phyloP scores from a whole-genome alignment of 495 filamentous ascomycete species.

The Daldinia caldariorum region DNA sequence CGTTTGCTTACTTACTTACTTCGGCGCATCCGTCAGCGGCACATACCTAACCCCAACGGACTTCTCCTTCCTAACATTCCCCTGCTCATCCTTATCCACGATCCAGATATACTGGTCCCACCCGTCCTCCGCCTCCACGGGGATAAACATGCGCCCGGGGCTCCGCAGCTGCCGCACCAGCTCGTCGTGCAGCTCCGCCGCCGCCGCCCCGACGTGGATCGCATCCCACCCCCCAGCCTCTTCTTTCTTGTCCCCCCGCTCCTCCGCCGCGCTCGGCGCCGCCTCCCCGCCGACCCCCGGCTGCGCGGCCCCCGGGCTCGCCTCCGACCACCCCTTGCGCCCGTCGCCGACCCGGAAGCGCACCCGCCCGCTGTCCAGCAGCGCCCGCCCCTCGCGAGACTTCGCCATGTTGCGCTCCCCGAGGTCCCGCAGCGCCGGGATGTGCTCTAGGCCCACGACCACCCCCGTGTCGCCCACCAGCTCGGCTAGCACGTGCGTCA shows the following conservation, averaged over 20 bases:
- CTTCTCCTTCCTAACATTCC: slow-evolving; percentile 76
- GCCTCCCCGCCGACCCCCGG: slow-evolving; percentile 37
- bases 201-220: slow-evolving; percentile 95
- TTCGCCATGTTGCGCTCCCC: slow-evolving; percentile 79
- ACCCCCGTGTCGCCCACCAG: slow-evolving; percentile 70
- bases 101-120: slow-evolving; percentile 83
- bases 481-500: slow-evolving; percentile 89
- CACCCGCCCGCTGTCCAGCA: slow-evolving; percentile 70
- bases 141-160: slow-evolving; percentile 87
- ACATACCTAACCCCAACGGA: slow-evolving; percentile 90
- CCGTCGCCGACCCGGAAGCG: slow-evolving; percentile 85
- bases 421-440: slow-evolving; percentile 77
- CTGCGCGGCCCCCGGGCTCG: slow-evolving; percentile 46
- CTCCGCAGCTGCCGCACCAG: slow-evolving; percentile 80
- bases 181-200: slow-evolving; percentile 73
- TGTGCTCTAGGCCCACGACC: slow-evolving; percentile 91
- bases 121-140: slow-evolving; percentile 69
- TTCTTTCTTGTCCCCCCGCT: slow-evolving; percentile 49
- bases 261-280: slow-evolving; percentile 34
- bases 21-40: slow-evolving; percentile 87
- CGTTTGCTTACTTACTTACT: too few relatives aligned
- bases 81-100: slow-evolving; percentile 86
- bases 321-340: slow-evolving; percentile 72
- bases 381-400: too few relatives aligned
- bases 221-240: slow-evolving; percentile 74